Percentiles rank a stretch among this genome's conserved stretches.
Conservation (phyloP, 495 filamentous ascomycete genomes). For the Alectoria sarmentosa region DNA sequence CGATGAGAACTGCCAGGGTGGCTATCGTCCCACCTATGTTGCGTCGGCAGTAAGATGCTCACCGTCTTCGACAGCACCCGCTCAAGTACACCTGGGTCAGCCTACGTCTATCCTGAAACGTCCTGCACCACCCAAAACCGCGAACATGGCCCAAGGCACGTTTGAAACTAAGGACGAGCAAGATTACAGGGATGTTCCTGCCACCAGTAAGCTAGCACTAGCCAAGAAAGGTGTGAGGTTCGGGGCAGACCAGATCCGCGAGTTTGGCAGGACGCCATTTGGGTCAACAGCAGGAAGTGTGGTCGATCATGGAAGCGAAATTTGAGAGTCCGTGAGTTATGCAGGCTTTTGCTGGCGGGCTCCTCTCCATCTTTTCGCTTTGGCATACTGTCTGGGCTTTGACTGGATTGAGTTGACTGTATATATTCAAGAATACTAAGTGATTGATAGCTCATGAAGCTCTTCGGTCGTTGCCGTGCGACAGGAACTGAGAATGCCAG, state of each 20-base stretch:
- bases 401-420: too few relatives aligned
- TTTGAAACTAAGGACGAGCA: neutral
- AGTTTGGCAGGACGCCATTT: slow-evolving; percentile 15
- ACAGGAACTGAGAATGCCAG: too few relatives aligned
- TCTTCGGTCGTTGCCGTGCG: too few relatives aligned
- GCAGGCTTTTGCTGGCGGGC: too few relatives aligned
- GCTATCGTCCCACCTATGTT: too few relatives aligned
- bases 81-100: neutral
- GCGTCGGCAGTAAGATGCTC: neutral
- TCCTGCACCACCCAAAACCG: neutral
- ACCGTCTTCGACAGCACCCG: neutral
- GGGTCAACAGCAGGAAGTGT: too few relatives aligned
- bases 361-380: neutral
- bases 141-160: neutral
- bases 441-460: too few relatives aligned
- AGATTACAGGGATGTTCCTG: neutral
- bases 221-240: slow-evolving; percentile 18
- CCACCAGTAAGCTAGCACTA: neutral
- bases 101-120: slow-evolving; percentile 12
- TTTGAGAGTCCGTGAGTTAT: neutral
- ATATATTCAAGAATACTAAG: too few relatives aligned
- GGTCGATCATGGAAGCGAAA: neutral
- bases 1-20: too few relatives aligned
- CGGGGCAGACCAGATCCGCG: slow-evolving; percentile 12
- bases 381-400: too few relatives aligned